Evolutionary conservation across 1,284 basidiomycete genomes (phyloP).

Genomic region (Irpex sp.): DNA sequence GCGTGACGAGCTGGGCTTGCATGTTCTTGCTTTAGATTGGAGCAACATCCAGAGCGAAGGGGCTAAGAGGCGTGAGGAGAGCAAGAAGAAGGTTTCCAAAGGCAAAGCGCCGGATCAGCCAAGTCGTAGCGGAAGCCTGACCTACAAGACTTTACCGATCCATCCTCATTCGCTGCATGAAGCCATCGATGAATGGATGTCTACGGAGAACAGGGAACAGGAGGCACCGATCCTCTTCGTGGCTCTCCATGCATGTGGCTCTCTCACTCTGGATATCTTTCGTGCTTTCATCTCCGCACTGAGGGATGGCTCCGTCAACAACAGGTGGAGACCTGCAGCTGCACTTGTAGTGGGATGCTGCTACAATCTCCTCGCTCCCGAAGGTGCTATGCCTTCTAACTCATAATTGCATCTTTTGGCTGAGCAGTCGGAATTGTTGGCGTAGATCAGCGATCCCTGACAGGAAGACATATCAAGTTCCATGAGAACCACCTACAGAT

Average conservation of each 20-base stretch:
- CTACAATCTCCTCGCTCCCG: conserved; percentile 44
- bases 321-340: conserved; percentile 37
- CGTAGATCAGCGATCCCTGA: conserved; percentile 16
- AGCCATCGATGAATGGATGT: conserved; percentile 40
- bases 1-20: conserved; percentile 29
- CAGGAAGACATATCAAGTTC: conserved; percentile 10
- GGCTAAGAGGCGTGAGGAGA: conserved; percentile 32
- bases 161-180: conserved; percentile 37
- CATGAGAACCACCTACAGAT: conserved; percentile 48
- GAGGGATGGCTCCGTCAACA: background rate
- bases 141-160: conserved; percentile 49
- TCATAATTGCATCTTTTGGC: conserved; percentile 21
- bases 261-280: conserved; percentile 43
- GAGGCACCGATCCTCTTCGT: conserved; percentile 53
- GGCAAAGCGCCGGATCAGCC: conserved; percentile 15
- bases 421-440: conserved; percentile 5
- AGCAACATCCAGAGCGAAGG: conserved; percentile 40
- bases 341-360: conserved; percentile 49
- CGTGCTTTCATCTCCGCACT: conserved; percentile 31
- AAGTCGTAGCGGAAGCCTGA: conserved; percentile 32
- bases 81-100: conserved; percentile 5
- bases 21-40: conserved; percentile 51
- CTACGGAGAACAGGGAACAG: background rate
- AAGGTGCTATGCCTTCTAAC: conserved; percentile 31
- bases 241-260: conserved; percentile 59